These are phyloP conservation scores for Cucurbita ficifolia DNA, from an alignment of 306 rosid species.

Conservation along the genomic window DNA sequence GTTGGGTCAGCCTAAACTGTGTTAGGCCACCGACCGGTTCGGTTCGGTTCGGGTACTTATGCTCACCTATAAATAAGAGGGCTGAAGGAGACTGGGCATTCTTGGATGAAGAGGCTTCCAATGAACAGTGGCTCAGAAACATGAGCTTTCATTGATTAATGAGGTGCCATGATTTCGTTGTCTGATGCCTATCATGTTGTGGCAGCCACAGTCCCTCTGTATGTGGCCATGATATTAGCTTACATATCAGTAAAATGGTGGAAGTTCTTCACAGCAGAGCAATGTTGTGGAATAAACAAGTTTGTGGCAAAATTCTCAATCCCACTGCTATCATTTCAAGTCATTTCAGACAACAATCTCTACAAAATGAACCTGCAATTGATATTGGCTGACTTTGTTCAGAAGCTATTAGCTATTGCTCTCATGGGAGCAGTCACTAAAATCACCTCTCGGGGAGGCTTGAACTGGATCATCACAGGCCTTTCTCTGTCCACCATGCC, in stretches of 20 bases:
- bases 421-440: constrained; percentile 31
- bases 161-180: constrained; percentile 53
- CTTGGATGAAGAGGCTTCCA: constrained; percentile 51
- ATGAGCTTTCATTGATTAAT: constrained; percentile 25
- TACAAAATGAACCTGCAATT: constrained; percentile 68
- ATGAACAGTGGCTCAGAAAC: constrained; percentile 29
- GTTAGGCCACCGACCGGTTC: no score
- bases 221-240: constrained; percentile 74
- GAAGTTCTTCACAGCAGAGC: constrained; percentile 85
- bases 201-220: constrained; percentile 73
- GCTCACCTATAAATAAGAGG: not conserved
- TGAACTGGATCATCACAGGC: constrained; percentile 59
- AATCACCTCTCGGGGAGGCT: constrained; percentile 39
- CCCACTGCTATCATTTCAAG: constrained; percentile 80
- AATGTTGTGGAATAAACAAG: constrained; percentile 84
- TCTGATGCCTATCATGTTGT: constrained; percentile 64
- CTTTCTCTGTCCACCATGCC: constrained; percentile 85
- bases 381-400: constrained; percentile 48
- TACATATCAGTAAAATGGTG: constrained; percentile 80
- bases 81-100: constrained; percentile 21
- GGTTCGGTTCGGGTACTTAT: not conserved
- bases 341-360: constrained; percentile 59
- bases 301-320: constrained; percentile 85
- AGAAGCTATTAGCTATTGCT: constrained; percentile 46
- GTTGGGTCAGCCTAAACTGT: no score